Base-by-base conservation (phyloP, 2,329 filamentous ascomycete species). In the Colletotrichum musae region DNA sequence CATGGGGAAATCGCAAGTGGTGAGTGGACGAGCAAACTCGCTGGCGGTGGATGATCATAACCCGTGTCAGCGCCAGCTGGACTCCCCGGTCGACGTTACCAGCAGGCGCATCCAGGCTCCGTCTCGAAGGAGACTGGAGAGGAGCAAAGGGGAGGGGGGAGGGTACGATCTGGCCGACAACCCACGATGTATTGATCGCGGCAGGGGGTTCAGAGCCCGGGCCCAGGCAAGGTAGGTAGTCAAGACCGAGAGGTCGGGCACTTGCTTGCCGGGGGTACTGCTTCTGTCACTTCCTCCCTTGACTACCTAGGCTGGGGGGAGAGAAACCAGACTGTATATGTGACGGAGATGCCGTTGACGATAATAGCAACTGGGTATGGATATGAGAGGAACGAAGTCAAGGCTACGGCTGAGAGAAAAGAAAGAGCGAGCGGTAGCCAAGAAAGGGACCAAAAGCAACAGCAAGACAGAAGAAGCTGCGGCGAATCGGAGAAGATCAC, bases 11-110 rank as follows among this genome's bases (percentile, higher is more conserved):
- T 26, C n/a, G 36, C 18, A 54, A 16, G 45, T 47, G 57, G 24
- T 70, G 67, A 67, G 57, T 67, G 68, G 58, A 54, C 48, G 54
- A n/a, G 64, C 58, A 63, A 48, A 58, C 64, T 50, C 4, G 63
- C 58, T 45, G n/a, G 62, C 32, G 21, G 56, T 45, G 67, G 67
- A 67, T 61, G 56, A 51, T 43, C 57, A 57, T 47, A 60, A 60
- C 21, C 62, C 43, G 61, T 61, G 62, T 67, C 63, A 57, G 62
- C 56, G 51, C 56, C 57, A 52, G 51, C 51, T 47, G 59, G 39
- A 24, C 18, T 43, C 13, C 24, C 36, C 16, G 45, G 47, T 45
- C 47, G 47, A 41, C 45, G 39, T 52, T 63, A 56, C 43, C 56
- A 32, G 62, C 18, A 13, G 47, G 47, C 47, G 18, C 39, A 61